Conservation (phyloP, 169 alveolate species). For the Plasmodium gonderi region DNA sequence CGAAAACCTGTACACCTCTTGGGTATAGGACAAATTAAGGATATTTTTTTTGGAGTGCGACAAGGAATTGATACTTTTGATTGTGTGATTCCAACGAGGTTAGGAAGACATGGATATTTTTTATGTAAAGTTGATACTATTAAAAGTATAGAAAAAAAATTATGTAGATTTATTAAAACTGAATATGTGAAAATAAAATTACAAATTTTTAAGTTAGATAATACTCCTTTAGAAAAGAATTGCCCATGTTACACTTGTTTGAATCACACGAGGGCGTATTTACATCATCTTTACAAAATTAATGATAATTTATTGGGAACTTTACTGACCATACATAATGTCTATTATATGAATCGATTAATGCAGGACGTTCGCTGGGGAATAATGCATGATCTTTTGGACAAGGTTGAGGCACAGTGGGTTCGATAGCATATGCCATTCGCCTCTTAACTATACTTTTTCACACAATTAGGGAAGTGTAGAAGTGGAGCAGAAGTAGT, state of each 20-base stretch:
- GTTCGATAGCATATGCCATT: too few relatives aligned
- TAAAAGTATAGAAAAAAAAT: conserved; percentile 9
- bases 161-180: neutral
- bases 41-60: conserved; percentile 95
- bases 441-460: too few relatives aligned
- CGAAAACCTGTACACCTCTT: conserved; percentile 95
- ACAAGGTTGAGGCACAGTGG: conserved; percentile 11
- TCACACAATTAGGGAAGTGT: too few relatives aligned
- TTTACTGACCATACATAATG: conserved; percentile 93
- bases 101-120: conserved; percentile 91
- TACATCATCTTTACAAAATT: conserved; percentile 62
- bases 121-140: conserved; percentile 94
- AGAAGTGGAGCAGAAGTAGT: too few relatives aligned
- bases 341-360: conserved; percentile 89
- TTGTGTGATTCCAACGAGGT: conserved; percentile 99
- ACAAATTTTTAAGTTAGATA: conserved; percentile 65
- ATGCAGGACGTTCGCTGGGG: conserved; percentile 75
- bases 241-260: conserved; percentile 95
- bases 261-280: conserved; percentile 86
- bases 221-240: conserved; percentile 91
- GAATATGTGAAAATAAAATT: conserved; percentile 47
- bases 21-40: conserved; percentile 99
- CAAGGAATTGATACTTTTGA: conserved; percentile 99
- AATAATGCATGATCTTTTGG: neutral
- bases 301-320: conserved; percentile 91